Evolutionary conservation across 371 early-diverging fungal genomes (phyloP), one percentile per base, ranked within the genome.

Genomic region (Lichtheimia corymbifera): DNA sequence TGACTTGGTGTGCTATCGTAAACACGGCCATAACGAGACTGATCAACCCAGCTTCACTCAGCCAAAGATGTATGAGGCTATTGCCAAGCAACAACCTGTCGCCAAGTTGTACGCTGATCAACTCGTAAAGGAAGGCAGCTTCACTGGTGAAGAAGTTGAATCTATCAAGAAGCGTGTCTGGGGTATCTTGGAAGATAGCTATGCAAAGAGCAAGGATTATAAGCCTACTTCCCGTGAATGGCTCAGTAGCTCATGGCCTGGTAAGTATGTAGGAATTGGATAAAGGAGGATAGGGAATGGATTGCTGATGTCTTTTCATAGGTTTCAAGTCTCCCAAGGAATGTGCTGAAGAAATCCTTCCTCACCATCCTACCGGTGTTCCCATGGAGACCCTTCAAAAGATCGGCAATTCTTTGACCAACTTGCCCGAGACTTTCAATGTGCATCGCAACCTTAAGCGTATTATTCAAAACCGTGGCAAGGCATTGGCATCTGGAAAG

Each of bases 41-140:
- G 98, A 98, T 81, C 95, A 97, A 80, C 98, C 98, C 47, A 88
- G 89, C 71, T 98, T 98, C 84, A 98, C 98, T 22, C 98, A 98
- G 76, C 98, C 98, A 51, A 83, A 86, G 68, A 97, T 98, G 98
- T 98, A 98, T 82, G 79, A 93, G 76, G 87, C 87, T 59, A 94
- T 98, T 77, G 80, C 83, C 63, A 84, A 90, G 76, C 92, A 93
- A 85, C 69, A 67, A 41, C 92, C 96, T 11, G 93, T 90, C 35
- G 76, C 93, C 55, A 87, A 95, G 50, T 84, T 84, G 71, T 98
- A 98, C 81, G 86, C 83, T 57, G 79, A 83, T 41, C 87, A 93
- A 77, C 86, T 97, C 47, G 71, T 91, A 42, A 66, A 74, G 60
- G 98, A 97, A 77, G 93, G 93, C 18, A 79, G 91, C 20, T 86